phyloP scores from a whole-genome alignment of 1,139 yeast genomes.

The Hyphopichia buzzinii region DNA sequence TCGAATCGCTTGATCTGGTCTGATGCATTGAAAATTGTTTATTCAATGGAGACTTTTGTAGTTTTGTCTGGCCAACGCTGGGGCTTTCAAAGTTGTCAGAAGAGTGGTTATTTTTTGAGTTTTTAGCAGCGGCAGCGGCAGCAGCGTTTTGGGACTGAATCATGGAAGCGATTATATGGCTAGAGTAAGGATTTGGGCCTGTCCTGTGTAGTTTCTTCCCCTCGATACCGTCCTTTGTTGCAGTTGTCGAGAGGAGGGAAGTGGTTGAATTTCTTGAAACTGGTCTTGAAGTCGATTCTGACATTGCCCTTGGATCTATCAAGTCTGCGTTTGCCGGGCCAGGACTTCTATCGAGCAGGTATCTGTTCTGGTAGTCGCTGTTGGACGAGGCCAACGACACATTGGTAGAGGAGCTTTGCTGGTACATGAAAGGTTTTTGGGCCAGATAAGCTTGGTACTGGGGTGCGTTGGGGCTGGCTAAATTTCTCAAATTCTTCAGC shows the following conservation, averaged over 20 bases:
- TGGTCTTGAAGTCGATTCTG: constrained; percentile 44
- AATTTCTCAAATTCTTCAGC: constrained; percentile 17
- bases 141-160: constrained; percentile 18
- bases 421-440: constrained; percentile 1
- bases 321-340: not conserved
- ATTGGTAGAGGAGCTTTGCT: constrained; percentile 18
- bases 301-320: not conserved
- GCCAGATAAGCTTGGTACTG: not conserved
- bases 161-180: constrained; percentile 33
- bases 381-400: constrained; percentile 25
- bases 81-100: not conserved
- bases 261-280: constrained; percentile 61
- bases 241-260: constrained; percentile 67
- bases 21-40: not conserved
- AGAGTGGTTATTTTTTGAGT: not conserved
- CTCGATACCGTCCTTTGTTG: constrained; percentile 71
- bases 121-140: not conserved
- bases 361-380: constrained; percentile 17
- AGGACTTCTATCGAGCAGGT: not conserved
- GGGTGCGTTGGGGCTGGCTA: not conserved
- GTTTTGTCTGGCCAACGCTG: not conserved
- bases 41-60: not conserved
- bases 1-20: not conserved
- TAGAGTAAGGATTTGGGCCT: constrained; percentile 38
- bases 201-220: constrained; percentile 54